These are phyloP conservation scores for Mucor velutinosus DNA, from an alignment of 371 early-diverging fungal species.

Conservation along the genomic window DNA sequence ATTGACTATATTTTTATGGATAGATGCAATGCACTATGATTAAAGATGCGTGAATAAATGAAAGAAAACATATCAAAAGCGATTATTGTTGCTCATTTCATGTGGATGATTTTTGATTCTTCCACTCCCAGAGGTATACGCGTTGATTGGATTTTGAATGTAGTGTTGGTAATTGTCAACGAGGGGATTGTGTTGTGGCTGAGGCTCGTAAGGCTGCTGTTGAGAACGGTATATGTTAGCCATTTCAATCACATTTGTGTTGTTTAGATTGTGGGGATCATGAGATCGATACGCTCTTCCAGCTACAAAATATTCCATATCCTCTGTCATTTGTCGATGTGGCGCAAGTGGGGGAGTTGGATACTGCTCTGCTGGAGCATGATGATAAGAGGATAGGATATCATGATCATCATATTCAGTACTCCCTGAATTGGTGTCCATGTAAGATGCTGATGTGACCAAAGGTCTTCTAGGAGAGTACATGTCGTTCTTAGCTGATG, in stretches of 20 bases:
- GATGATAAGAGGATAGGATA: not conserved
- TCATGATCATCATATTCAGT: not conserved
- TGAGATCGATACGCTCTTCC: constrained; percentile 23
- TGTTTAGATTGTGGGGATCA: constrained; percentile 15
- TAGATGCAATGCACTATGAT: too few relatives aligned
- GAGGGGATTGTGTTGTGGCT: not conserved
- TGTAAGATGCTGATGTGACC: not conserved
- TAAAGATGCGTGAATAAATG: too few relatives aligned
- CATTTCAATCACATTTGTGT: constrained; percentile 26
- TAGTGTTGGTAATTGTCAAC: constrained; percentile 6
- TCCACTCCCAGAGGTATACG: constrained; percentile 6
- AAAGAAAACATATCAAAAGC: not conserved
- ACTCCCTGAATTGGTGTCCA: not conserved
- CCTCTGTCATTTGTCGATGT: constrained; percentile 2
- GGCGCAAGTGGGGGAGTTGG: not conserved
- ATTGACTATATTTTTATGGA: too few relatives aligned
- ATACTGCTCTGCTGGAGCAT: not conserved
- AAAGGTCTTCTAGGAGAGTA: constrained; percentile 13
- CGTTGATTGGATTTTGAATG: constrained; percentile 3
- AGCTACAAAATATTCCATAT: constrained; percentile 28
- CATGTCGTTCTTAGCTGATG: not conserved
- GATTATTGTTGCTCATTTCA: not conserved
- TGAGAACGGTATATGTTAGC: constrained; percentile 22
- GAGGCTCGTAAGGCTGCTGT: constrained; percentile 12
- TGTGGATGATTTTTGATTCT: not conserved